phyloP scores from a whole-genome alignment of 257 asterid genomes.

The Osmanthus fragrans region DNA sequence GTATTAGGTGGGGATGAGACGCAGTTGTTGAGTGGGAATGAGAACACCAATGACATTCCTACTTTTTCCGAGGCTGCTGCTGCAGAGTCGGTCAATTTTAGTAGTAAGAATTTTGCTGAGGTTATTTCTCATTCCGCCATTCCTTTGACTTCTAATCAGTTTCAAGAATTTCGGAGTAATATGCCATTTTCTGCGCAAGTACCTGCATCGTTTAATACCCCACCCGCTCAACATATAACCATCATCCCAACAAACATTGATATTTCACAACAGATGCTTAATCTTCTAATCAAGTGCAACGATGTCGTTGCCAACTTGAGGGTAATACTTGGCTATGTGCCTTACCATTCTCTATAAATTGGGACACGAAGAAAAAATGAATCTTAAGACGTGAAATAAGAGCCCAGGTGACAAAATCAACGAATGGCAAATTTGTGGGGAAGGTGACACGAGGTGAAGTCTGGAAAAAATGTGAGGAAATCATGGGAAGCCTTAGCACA shows the following conservation, averaged over 20 bases:
- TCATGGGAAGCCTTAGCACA: background rate
- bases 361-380: background rate
- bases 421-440: background rate
- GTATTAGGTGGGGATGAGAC: conserved; percentile 74
- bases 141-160: conserved; percentile 38
- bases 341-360: conserved; percentile 61
- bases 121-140: conserved; percentile 35
- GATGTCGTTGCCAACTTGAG: conserved; percentile 65
- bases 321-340: conserved; percentile 51
- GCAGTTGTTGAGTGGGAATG: conserved; percentile 28
- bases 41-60: conserved; percentile 33
- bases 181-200: conserved; percentile 30
- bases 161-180: conserved; percentile 44
- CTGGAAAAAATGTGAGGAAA: background rate
- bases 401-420: background rate
- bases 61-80: conserved; percentile 38
- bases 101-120: conserved; percentile 57
- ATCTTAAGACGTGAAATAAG: background rate
- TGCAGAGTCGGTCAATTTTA: conserved; percentile 45
- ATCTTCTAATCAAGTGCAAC: conserved; percentile 66
- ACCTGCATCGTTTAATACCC: conserved; percentile 36
- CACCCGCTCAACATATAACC: conserved; percentile 25
- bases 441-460: background rate
- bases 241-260: conserved; percentile 35
- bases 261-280: conserved; percentile 69